These are phyloP conservation scores for Neurospora africana DNA, from an alignment of 495 filamentous ascomycete species.

Conservation along the genomic window DNA sequence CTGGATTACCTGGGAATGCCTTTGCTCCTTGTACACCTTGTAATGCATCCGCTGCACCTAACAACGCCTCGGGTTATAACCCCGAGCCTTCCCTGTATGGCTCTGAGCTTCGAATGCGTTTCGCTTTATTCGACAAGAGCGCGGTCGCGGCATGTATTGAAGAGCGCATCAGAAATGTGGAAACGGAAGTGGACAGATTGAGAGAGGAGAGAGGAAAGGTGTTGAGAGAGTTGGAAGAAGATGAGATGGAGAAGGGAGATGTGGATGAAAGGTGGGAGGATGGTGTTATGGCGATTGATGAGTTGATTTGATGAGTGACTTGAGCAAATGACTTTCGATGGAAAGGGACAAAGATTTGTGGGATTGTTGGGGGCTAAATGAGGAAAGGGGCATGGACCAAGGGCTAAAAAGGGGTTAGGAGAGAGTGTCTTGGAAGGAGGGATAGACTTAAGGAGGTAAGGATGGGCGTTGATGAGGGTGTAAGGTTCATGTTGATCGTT, in stretches of 20 bases:
- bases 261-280: not conserved
- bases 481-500: too few relatives aligned
- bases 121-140: not conserved
- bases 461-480: too few relatives aligned
- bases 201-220: not conserved
- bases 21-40: too few relatives aligned
- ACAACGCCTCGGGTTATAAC: too few relatives aligned
- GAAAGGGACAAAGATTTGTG: not conserved
- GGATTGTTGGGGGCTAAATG: not conserved
- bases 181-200: not conserved
- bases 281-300: not conserved
- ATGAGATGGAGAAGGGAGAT: not conserved
- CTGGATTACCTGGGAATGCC: too few relatives aligned
- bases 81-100: not conserved
- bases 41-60: too few relatives aligned
- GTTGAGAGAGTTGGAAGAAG: not conserved
- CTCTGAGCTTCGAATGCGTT: not conserved
- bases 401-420: not conserved
- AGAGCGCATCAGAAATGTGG: not conserved
- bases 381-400: not conserved
- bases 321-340: not conserved
- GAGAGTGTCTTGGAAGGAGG: not conserved
- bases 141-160: not conserved
- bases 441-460: too few relatives aligned
- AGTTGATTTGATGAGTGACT: not conserved